phyloP scores from a whole-genome alignment of 1,139 yeast genomes.

The Pichia sp. region DNA sequence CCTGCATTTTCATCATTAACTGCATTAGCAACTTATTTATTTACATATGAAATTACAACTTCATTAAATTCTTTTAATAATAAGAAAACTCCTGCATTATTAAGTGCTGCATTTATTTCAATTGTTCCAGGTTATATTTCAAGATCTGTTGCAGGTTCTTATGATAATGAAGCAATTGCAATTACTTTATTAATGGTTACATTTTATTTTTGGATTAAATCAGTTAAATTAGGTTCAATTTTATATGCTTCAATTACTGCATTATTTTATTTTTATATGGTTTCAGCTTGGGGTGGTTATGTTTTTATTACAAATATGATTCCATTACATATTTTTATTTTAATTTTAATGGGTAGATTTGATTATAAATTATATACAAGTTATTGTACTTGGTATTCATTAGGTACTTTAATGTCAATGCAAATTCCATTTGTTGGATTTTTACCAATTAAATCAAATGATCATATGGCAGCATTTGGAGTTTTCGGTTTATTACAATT shows the following conservation, averaged over 20 bases:
- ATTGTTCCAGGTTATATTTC: conserved; percentile 98
- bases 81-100: conserved; percentile 64
- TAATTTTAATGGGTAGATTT: conserved; percentile 92
- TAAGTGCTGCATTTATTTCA: conserved; percentile 93
- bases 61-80: conserved; percentile 31
- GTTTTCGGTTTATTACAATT: conserved; percentile 93
- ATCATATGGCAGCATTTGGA: conserved; percentile 98
- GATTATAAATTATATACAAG: conserved; percentile 78
- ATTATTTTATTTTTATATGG: conserved; percentile 93
- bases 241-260: conserved; percentile 83
- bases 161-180: conserved; percentile 98
- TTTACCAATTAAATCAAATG: conserved; percentile 92
- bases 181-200: conserved; percentile 93
- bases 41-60: conserved; percentile 87
- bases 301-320: conserved; percentile 97
- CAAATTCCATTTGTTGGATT: conserved; percentile 98
- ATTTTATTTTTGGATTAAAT: conserved; percentile 92
- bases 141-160: conserved; percentile 97
- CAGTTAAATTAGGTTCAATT: conserved; percentile 84
- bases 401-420: conserved; percentile 97
- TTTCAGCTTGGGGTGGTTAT: conserved; percentile 99
- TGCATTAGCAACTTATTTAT: conserved; percentile 83
- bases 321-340: conserved; percentile 89
- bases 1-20: conserved; percentile 96
- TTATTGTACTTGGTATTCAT: conserved; percentile 92